These are phyloP conservation scores for Escallonia rubra DNA, from an alignment of 129 eudicot species.

Conservation along the genomic window DNA sequence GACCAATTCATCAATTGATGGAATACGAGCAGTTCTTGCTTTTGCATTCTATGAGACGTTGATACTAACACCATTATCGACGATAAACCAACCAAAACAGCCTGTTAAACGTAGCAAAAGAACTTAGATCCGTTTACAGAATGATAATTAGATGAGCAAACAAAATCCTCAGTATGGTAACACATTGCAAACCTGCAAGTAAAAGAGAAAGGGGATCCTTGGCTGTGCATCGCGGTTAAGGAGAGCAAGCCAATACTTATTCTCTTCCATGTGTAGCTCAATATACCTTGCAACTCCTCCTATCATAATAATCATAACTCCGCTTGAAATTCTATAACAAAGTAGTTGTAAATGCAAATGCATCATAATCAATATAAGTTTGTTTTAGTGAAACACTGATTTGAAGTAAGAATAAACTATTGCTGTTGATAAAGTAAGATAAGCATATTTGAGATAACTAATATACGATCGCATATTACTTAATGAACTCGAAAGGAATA, in stretches of 20 bases:
- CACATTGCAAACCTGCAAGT: slow-evolving; percentile 55
- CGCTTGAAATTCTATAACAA: slow-evolving; percentile 57
- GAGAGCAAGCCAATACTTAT: slow-evolving; percentile 55
- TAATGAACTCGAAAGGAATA: too few species aligned
- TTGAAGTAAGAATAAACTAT: not conserved
- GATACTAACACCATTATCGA: slow-evolving; percentile 77
- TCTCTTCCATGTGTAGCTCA: slow-evolving; percentile 37
- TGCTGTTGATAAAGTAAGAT: too few species aligned
- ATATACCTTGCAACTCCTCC: slow-evolving; percentile 66
- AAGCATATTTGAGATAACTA: too few species aligned
- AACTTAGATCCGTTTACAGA: slow-evolving; percentile 4
- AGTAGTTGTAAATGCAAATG: not conserved
- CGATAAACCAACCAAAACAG: slow-evolving; percentile 68
- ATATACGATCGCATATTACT: too few species aligned
- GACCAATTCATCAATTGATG: slow-evolving; percentile 95
- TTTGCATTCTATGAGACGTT: slow-evolving; percentile 88
- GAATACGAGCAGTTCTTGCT: slow-evolving; percentile 67
- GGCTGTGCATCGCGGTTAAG: slow-evolving; percentile 41
- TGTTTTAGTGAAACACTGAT: slow-evolving; percentile 6
- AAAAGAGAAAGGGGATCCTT: slow-evolving; percentile 58
- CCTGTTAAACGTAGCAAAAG: slow-evolving; percentile 34
- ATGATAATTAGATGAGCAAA: not conserved
- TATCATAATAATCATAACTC: slow-evolving; percentile 53
- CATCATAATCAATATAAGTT: not conserved
- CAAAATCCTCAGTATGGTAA: slow-evolving; percentile 4